Evolutionary conservation across 192 early-diverging fungal genomes (phyloP).

Genomic region (Lunasporangiospora selenospora): DNA sequence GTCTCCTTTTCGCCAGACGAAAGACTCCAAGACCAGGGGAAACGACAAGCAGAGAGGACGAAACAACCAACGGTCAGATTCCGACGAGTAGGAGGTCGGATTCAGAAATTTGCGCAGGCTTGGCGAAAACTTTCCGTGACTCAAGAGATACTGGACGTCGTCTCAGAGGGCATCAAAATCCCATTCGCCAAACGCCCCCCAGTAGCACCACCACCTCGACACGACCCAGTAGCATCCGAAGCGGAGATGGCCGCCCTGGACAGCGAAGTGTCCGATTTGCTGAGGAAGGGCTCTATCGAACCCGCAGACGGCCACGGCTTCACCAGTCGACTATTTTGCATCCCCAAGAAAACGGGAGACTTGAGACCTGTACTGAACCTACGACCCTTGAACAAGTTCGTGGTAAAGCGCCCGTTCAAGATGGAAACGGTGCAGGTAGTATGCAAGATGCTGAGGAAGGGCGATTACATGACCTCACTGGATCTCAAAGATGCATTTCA

Average conservation of each 20-base stretch:
- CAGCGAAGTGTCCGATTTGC: constrained; percentile 21
- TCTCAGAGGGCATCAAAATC: constrained; percentile 18
- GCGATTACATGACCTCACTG: constrained; percentile 18
- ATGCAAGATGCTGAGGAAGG: constrained; percentile 10
- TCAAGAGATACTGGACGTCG: constrained; percentile 11
- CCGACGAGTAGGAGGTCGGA: constrained; percentile 19
- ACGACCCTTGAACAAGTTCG: constrained; percentile 16
- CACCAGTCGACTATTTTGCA: constrained; percentile 29
- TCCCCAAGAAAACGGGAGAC: constrained; percentile 39
- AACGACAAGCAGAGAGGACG: too few species aligned
- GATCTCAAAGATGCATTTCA: constrained; percentile 42
- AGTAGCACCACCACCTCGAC: constrained; percentile 8
- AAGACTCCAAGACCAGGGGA: too few species aligned
- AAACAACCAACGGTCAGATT: too few species aligned
- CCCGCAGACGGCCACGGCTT: constrained; percentile 17
- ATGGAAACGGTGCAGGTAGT: constrained; percentile 35
- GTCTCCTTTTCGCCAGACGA: too few species aligned
- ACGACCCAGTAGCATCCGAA: constrained; percentile 2
- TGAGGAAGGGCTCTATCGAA: constrained; percentile 37
- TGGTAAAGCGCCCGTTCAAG: constrained; percentile 23
- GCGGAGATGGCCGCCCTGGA: constrained; percentile 7
- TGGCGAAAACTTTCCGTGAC: constrained; percentile 14
- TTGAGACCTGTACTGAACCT: constrained; percentile 32
- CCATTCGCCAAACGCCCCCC: constrained; percentile 17
- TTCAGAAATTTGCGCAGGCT: constrained; percentile 11